These are phyloP conservation scores for Vicia sativa DNA, from an alignment of 306 rosid genomes.

Conservation along the genomic window DNA sequence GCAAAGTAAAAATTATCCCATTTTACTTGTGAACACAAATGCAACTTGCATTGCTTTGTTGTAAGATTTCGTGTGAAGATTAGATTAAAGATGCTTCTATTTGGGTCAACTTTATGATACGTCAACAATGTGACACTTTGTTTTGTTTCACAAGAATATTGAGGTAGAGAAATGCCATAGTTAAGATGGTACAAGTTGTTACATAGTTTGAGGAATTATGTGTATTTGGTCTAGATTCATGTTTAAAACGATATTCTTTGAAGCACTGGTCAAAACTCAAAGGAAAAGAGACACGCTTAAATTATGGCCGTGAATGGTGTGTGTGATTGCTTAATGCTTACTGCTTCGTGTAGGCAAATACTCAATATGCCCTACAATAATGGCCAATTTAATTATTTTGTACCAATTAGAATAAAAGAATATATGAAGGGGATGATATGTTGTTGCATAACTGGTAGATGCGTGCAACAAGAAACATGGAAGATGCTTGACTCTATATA, in stretches of 20 bases:
- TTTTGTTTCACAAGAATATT: slow-evolving; percentile 15
- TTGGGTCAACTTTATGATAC: slow-evolving; percentile 35
- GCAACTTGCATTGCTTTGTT: slow-evolving; percentile 38
- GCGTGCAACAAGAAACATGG: no score
- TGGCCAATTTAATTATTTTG: no score
- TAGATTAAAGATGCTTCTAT: slow-evolving; percentile 35
- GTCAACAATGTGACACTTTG: neutral
- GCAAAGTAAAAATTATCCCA: slow-evolving; percentile 45
- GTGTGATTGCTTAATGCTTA: no score
- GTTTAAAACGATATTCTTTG: neutral
- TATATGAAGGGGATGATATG: neutral
- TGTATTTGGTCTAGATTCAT: slow-evolving; percentile 20
- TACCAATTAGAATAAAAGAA: neutral
- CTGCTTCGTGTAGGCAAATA: no score
- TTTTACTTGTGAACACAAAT: slow-evolving; percentile 47
- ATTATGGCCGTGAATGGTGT: neutral
- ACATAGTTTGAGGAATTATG: neutral
- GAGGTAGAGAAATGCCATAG: slow-evolving; percentile 26
- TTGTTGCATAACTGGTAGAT: neutral
- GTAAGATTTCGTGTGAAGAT: slow-evolving; percentile 46
- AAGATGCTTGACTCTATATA: no score
- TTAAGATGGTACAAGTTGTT: slow-evolving; percentile 26
- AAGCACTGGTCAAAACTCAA: neutral
- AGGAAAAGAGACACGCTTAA: neutral
- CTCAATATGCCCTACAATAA: no score